These are phyloP conservation scores for Westerdykella ornata DNA, from an alignment of 2,329 filamentous ascomycete genomes.

Conservation along the genomic window DNA sequence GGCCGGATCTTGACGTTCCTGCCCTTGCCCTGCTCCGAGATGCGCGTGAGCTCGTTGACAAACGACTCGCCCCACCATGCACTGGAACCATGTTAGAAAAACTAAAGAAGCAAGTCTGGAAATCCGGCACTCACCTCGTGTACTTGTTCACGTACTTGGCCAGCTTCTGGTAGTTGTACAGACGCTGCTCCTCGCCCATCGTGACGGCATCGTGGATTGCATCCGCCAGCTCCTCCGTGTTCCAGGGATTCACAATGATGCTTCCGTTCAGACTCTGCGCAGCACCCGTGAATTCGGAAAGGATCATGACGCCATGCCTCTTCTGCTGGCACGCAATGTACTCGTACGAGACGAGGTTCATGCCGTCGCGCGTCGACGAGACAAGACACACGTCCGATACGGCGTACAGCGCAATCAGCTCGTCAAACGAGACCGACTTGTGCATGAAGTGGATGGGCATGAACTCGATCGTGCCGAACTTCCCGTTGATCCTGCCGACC, in stretches of 20 bases:
- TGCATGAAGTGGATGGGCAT: constrained; percentile 99
- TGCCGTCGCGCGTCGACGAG: constrained; percentile 92
- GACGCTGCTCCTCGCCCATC: constrained; percentile 83
- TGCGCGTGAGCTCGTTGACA: constrained; percentile 68
- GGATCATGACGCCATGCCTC: constrained; percentile 85
- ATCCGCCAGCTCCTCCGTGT: constrained; percentile 88
- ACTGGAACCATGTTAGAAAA: constrained; percentile 46
- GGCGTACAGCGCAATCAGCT: constrained; percentile 87
- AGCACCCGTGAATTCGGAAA: constrained; percentile 94
- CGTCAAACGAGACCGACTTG: constrained; percentile 90
- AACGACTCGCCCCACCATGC: constrained; percentile 96
- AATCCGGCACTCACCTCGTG: constrained; percentile 59
- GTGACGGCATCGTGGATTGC: constrained; percentile 95
- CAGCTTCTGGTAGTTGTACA: constrained; percentile 81
- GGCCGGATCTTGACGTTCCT: constrained; percentile 39
- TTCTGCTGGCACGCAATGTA: constrained; percentile 93
- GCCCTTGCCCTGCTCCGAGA: constrained; percentile 48
- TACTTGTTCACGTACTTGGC: constrained; percentile 97
- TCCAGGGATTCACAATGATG: constrained; percentile 96
- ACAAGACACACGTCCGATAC: constrained; percentile 89
- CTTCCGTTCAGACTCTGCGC: constrained; percentile 91
- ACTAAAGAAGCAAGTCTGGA: no score
- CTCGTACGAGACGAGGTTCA: constrained; percentile 98
- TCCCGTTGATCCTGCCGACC: constrained; percentile 93
- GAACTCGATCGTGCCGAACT: constrained; percentile 94